These are phyloP conservation scores for Thymus mandschuricus DNA, from an alignment of 257 asterid genomes.

Conservation along the genomic window DNA sequence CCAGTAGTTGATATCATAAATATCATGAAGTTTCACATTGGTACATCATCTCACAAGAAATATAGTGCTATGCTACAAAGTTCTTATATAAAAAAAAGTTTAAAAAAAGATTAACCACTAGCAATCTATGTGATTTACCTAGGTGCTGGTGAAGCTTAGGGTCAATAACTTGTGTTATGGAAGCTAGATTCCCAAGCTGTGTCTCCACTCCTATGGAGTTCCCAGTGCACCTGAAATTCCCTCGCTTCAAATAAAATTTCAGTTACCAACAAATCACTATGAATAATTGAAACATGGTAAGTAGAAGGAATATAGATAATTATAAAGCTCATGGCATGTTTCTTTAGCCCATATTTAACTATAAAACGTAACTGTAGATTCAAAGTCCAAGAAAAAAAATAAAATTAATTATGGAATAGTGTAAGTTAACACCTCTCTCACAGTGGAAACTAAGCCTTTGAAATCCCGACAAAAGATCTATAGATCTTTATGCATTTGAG, in stretches of 20 bases:
- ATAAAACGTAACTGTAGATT: slow-evolving; percentile 1
- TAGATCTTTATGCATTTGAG: background rate
- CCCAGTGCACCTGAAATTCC: slow-evolving; percentile 94
- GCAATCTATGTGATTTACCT: slow-evolving; percentile 50
- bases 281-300: slow-evolving; percentile 33
- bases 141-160: slow-evolving; percentile 97
- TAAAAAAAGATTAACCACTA: slow-evolving; percentile 10
- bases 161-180: slow-evolving; percentile 82
- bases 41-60: too few relatives aligned
- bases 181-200: slow-evolving; percentile 83
- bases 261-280: slow-evolving; percentile 36
- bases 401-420: background rate
- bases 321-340: slow-evolving; percentile 6
- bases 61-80: background rate
- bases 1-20: slow-evolving; percentile 16
- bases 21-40: slow-evolving; percentile 17
- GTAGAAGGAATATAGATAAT: slow-evolving; percentile 4
- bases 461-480: background rate
- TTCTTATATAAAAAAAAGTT: slow-evolving; percentile 12
- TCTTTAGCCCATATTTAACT: slow-evolving; percentile 8
- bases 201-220: slow-evolving; percentile 87
- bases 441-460: background rate
- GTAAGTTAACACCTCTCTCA: background rate
- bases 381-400: background rate
- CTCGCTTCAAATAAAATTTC: slow-evolving; percentile 69